Percentiles rank a stretch among this genome's conserved stretches.
phyloP scores from a whole-genome alignment of 1,284 basidiomycete genomes.

The Phylloporus sp. region DNA sequence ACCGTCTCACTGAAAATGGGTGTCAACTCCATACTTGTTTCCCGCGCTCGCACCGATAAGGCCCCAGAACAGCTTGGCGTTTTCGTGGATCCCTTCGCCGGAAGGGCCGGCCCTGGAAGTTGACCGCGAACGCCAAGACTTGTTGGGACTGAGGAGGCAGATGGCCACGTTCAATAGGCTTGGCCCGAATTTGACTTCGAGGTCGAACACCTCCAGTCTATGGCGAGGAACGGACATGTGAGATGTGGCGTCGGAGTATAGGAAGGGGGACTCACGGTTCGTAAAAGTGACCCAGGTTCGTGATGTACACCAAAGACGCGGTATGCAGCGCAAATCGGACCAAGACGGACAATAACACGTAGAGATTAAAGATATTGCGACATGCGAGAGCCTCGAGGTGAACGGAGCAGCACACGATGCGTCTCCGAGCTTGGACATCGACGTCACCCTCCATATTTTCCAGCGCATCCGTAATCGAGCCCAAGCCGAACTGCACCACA shows the following conservation, averaged over 20 bases:
- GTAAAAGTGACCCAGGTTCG: conserved; percentile 73
- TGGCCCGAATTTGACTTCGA: conserved; percentile 95
- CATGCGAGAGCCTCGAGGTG: conserved; percentile 94
- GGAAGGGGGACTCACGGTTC: conserved; percentile 67
- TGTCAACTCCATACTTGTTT: too few species aligned
- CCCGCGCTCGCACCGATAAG: conserved; percentile 83
- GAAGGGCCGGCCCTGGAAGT: conserved; percentile 97
- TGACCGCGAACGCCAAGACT: conserved; percentile 96
- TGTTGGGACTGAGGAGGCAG: conserved; percentile 94
- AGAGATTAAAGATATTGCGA: conserved; percentile 95
- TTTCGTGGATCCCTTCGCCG: conserved; percentile 95
- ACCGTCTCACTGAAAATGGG: too few species aligned
- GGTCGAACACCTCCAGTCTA: conserved; percentile 81
- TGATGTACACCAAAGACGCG: conserved; percentile 88
- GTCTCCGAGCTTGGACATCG: conserved; percentile 92
- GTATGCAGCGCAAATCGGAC: conserved; percentile 94
- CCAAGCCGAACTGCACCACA: conserved; percentile 77
- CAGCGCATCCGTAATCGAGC: conserved; percentile 86
- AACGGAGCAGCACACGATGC: conserved; percentile 97
- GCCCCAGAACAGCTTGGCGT: conserved; percentile 89
- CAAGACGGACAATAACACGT: conserved; percentile 89
- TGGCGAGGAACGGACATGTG: background rate
- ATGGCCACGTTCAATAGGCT: conserved; percentile 93
- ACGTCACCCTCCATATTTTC: conserved; percentile 92
- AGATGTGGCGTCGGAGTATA: background rate